Evolutionary conservation across 2,329 filamentous ascomycete genomes (phyloP), one percentile per base, ranked within the genome.

Genomic region (Xylaria digitata): DNA sequence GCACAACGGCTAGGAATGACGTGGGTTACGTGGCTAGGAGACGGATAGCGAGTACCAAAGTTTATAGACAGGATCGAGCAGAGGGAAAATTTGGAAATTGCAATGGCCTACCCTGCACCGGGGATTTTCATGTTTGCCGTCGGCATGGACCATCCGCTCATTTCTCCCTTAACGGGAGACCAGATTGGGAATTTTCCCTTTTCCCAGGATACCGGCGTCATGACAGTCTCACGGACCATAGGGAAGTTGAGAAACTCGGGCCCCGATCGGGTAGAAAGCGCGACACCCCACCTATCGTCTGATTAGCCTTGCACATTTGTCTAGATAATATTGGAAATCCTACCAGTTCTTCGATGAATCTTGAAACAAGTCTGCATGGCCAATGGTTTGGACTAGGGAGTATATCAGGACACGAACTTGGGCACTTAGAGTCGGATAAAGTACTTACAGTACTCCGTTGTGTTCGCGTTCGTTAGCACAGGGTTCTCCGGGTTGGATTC

Each of bases 321-420:
- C 6, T 9, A 17, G 11, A 8, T 0, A n/a, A 9, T 26, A 53
- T 23, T 43, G 6, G 32, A 2, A 3, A 8, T 23, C 72, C 68
- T 63, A 79, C 79, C 80, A 83, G 63, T 80, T 79, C 0, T 75
- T 77, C 0, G 67, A 59, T 0, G 69, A 68, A 64, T 88, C 86
- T 54, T 86, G 82, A 66, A 89, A 87, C 1, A 88, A 67, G 67
- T 89, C 86, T 0, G 84, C 83, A 60, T 89, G 87, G 0, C 86
- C 86, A 0, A 87, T 82, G 1, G 85, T 85, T 69, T 88, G 86
- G 63, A 82, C 78, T 79, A 43, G 1, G 8, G n/a, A 7, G 23
- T 11, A 6, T 13, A 19, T 63, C 21, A 66, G 63, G 62, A 15
- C 43, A 23, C 13, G 34, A 1, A 2, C 2, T 7, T 19, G 4